Evolutionary conservation across 305 asterid species (phyloP), one percentile per base, ranked within the genome.

Genomic region (Rubia balearica): DNA sequence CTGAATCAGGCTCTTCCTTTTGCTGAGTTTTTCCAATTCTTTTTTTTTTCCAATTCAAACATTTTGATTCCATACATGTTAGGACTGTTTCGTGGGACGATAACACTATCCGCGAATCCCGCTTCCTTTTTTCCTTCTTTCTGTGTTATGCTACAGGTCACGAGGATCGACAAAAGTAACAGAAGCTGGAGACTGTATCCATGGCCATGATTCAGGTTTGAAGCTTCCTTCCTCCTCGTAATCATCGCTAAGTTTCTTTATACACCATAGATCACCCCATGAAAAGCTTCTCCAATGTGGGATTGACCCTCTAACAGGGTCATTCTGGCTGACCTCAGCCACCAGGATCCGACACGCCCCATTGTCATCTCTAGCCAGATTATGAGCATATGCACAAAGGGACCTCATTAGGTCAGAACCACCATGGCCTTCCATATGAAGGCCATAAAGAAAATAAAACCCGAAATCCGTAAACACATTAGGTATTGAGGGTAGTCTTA

Each of bases 131-230:
- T 67, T 3, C 11, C 19, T 46, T 2, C 38, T 53, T 57, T 13
- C 2, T 57, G n/a, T 38, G 41, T 10, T 40, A 56, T 51, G 21
- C 9, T 59, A 81, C 38, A 81, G 61, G 56, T 91, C 98, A 45
- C 98, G 87, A 3, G 98, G 98, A 84, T 91, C 98, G n/a, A 91
- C 98, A 74, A 91, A 91, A 67, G 86, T 85, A n/a, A 80, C 75
- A 0, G 90, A 73, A 71, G 81, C 73, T 0, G 64, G 48, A 33
- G 87, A 83, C 62, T 53, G 84, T 17, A 67, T 73, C 95, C 92
- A 88, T 45, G 59, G 80, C 71, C 48, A 45, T 45, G 49, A 45
- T 38, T 67, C 87, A 61, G 61, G 57, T n/a, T 51, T 74, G 38
- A 12, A 38, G 51, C 41, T 38, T 8, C 57, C 69, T 5, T 2